A percentile compares a stretch with the other conserved stretches of the same genome.
phyloP scores from a whole-genome alignment of 148 eudicot genomes.

The Chenopodium album region DNA sequence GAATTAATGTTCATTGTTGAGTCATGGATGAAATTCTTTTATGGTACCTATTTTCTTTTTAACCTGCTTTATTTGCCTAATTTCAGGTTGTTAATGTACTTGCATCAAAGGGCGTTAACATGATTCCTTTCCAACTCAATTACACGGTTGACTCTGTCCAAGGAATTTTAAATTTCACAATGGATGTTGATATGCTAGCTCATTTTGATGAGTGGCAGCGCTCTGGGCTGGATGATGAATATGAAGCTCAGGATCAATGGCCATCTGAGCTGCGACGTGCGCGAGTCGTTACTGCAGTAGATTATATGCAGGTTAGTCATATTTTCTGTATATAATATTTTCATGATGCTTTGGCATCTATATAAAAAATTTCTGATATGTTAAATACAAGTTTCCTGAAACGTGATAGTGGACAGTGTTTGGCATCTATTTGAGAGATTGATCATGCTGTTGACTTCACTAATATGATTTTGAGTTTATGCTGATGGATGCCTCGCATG shows the following conservation, averaged over 20 bases:
- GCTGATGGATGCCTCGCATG: neutral
- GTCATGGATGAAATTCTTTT: neutral
- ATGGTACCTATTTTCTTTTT: neutral
- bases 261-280: slow-evolving; percentile 84
- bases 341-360: neutral
- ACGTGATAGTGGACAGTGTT: neutral
- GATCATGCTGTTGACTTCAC: neutral
- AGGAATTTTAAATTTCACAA: slow-evolving; percentile 83
- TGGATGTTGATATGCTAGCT: slow-evolving; percentile 91
- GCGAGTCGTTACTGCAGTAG: slow-evolving; percentile 81
- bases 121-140: slow-evolving; percentile 79
- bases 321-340: neutral
- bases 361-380: neutral
- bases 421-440: neutral
- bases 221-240: slow-evolving; percentile 55
- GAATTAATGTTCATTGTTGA: neutral
- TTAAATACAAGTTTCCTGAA: neutral
- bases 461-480: neutral
- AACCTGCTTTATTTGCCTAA: neutral
- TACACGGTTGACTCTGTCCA: slow-evolving; percentile 78
- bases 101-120: slow-evolving; percentile 74
- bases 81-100: slow-evolving; percentile 75
- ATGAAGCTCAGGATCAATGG: slow-evolving; percentile 97
- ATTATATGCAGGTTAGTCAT: slow-evolving; percentile 66
- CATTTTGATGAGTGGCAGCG: slow-evolving; percentile 97